Base-by-base conservation (phyloP, 1,284 basidiomycete species). In the Cryptococcus hybrid region DNA sequence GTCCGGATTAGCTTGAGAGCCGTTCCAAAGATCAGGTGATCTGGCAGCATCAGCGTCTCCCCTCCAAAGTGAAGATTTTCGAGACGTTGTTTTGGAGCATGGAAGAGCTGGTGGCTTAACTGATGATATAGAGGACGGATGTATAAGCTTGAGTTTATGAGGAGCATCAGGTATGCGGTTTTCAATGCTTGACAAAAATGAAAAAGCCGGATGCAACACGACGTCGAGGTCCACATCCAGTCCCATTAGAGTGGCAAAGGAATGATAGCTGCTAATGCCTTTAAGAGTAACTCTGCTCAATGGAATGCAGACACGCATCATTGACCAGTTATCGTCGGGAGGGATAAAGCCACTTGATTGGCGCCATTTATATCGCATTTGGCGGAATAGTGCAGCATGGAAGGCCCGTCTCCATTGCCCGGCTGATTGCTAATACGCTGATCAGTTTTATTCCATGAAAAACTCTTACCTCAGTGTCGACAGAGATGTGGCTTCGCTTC, bases 331-430 rank as follows among this genome's bases (percentile, higher is more conserved):
- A 18, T 75, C 74, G 7, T 71, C 49, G 3, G 73, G 68, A 1
- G 51, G 48, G 44, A 37, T 39, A 24, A 50, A 52, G 12, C 18
- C 35, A 18, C 18, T 18, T 4, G 15, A 24, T 18, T 46, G 30
- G 11, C 58, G 50, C 64, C 64, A 70, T n/a, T 61, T 61, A 7
- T 64, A 43, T 15, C 72, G 69, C n/a, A 68, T 64, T 30, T 69
- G 63, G 7, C 74, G 70, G 67, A 72, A 79, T 5, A 78, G 56
- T 0, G 71, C 72, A 1, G 82, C 81, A 60, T 80, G 78, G 5
- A 87, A 60, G 60, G 85, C 82, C 44, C 82, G 76, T 44, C 83
- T 78, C 86, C 86, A 88, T 9, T 83, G 82, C n/a, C 79, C 67
- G 2, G 84, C 82, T 1, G 84, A 82, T 69, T 86, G 63, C 57